Base-by-base conservation (phyloP, 1,139 yeast species). In the Pichia sp. region DNA sequence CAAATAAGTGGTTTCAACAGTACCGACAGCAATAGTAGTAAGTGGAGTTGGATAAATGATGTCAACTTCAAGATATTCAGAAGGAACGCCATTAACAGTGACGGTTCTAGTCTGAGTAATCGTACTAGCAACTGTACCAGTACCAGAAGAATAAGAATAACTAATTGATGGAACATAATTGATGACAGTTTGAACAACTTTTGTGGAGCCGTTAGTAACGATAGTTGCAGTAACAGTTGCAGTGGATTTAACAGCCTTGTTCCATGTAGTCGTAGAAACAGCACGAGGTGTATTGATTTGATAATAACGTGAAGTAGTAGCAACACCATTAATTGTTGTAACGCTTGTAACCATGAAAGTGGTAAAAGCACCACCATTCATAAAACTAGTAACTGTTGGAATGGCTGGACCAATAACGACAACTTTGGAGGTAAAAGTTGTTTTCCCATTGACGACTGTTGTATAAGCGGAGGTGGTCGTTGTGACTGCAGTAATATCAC, bases 321-420 rank as follows among this genome's bases (percentile, higher is more conserved):
- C 41, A 2, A 26, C 16, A 6, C 40, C 39, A 10, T 32, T 35
- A 3, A 27, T 35, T 20, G 34, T 35, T 4, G 22, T 16, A 16
- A 42, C 28, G n/a, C 20, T 30, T 8, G 41, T 38, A 7, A 32
- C 35, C 40, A 37, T 37, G 10, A 30, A 39, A 3, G 43, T 39
- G 7, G 43, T 24, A 3, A 36, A 25, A 12, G 24, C 6, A n/a
- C n/a, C 29, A 24, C 39, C 39, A 24, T 40, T 35, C n/a, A 30
- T 33, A 22, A 20, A 40, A 11, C 11, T 20, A 8, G 32, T 28
- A 12, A 22, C 8, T n/a, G 46, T 43, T 20, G 39, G 10, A 23
- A 29, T 36, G 12, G 44, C 11, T n/a, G 47, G 47, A 20, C 47
- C 47, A 31, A 29, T 31, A 11, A 43, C 44, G 29, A 40, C 30